phyloP scores from a whole-genome alignment of 2,329 filamentous ascomycete genomes.

The Ramularia endophylla region DNA sequence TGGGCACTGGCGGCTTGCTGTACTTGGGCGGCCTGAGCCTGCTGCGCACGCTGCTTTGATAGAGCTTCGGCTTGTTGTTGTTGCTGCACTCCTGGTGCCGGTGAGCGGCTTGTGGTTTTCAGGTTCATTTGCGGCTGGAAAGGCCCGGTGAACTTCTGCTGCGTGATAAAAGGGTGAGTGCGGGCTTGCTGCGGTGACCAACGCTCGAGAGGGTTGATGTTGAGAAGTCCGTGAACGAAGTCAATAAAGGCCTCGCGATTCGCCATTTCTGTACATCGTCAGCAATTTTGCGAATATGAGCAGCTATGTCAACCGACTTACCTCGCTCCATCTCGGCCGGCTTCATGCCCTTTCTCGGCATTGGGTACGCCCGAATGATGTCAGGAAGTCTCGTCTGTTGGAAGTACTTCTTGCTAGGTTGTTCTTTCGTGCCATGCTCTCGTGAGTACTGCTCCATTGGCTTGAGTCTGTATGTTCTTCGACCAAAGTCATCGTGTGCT shows the following conservation, averaged over 20 bases:
- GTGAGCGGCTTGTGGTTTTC: constrained; percentile 82
- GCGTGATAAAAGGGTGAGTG: constrained; percentile 95
- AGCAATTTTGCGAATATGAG: constrained; percentile 9
- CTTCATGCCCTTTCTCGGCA: constrained; percentile 99
- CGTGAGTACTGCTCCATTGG: constrained; percentile 97
- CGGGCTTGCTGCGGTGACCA: constrained; percentile 99
- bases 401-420: constrained; percentile 99
- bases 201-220: constrained; percentile 89
- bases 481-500: constrained; percentile 80
- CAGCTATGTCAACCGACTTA: constrained; percentile 41
- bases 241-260: constrained; percentile 97
- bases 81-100: constrained; percentile 88
- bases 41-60: constrained; percentile 77
- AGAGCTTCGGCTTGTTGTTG: constrained; percentile 92
- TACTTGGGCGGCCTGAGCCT: constrained; percentile 41
- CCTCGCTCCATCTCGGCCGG: constrained; percentile 92
- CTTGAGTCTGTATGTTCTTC: constrained; percentile 86
- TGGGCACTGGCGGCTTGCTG: constrained; percentile 38
- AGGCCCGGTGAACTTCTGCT: constrained; percentile 92
- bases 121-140: constrained; percentile 98
- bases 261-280: constrained; percentile 72
- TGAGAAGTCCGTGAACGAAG: constrained; percentile 87
- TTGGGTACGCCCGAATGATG: constrained; percentile 95
- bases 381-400: constrained; percentile 88
- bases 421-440: constrained; percentile 94